These are phyloP conservation scores for Fusarium hainanense DNA, from an alignment of 2,329 filamentous ascomycete genomes.

Conservation along the genomic window DNA sequence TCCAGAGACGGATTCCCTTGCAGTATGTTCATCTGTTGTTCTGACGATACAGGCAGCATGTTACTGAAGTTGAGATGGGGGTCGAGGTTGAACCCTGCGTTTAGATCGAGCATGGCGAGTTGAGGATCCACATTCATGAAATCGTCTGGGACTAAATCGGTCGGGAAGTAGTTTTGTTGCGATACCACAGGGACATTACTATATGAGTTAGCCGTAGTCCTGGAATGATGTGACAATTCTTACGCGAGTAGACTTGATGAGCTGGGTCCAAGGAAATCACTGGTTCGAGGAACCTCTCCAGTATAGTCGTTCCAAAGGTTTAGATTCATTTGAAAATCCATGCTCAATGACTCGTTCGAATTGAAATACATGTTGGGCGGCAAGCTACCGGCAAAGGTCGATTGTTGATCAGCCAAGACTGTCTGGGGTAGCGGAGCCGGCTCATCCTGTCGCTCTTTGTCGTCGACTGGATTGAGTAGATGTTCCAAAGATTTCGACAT, in stretches of 20 bases:
- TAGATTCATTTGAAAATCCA: neutral
- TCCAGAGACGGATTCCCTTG: rapidly evolving
- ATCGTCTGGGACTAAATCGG: neutral
- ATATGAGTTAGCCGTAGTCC: too few relatives aligned
- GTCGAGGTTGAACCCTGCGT: neutral
- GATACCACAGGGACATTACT: neutral
- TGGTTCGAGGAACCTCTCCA: neutral
- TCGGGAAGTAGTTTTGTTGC: neutral
- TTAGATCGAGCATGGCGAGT: neutral
- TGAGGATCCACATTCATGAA: neutral
- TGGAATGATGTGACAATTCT: too few relatives aligned
- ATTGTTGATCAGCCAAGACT: too few relatives aligned
- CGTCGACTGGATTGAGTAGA: neutral
- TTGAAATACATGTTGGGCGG: rapidly evolving
- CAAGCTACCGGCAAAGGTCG: rapidly evolving
- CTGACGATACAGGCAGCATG: neutral
- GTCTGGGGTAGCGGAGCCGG: too few relatives aligned
- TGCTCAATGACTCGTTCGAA: rapidly evolving
- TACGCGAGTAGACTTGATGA: neutral
- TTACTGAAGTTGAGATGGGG: neutral
- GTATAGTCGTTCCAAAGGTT: neutral
- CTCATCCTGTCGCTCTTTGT: neutral
- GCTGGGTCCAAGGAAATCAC: neutral
- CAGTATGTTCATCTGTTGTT: rapidly evolving
- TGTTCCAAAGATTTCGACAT: neutral